Percentiles rank a stretch among this genome's conserved stretches.
phyloP scores from a whole-genome alignment of 805 yeast species.

The Candida wancherniae region DNA sequence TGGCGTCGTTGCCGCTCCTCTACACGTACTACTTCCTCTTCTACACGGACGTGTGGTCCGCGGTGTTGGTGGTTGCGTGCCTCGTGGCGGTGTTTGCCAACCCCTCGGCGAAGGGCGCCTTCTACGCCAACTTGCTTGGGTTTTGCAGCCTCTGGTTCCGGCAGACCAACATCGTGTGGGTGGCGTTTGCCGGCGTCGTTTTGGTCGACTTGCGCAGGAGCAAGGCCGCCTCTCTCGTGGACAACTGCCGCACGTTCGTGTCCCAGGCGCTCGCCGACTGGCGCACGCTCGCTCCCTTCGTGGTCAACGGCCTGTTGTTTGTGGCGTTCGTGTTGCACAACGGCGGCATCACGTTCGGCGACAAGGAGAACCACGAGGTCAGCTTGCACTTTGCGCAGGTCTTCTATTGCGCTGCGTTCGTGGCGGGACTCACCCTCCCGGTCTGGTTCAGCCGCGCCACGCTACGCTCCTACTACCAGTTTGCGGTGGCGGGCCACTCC shows the following conservation, averaged over 20 bases:
- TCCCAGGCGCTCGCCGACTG: constrained; percentile 16
- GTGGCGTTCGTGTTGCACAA: constrained; percentile 55
- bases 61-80: constrained; percentile 58
- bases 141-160: constrained; percentile 67
- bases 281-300: constrained; percentile 44
- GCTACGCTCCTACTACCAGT: constrained; percentile 35
- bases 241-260: constrained; percentile 3
- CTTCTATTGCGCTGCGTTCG: constrained; percentile 68
- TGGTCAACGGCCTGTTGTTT: constrained; percentile 50
- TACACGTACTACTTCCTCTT: constrained; percentile 70
- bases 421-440: constrained; percentile 66
- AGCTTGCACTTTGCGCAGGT: constrained; percentile 74
- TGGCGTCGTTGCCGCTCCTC: constrained; percentile 60
- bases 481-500: constrained; percentile 20
- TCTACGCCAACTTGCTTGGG: constrained; percentile 50
- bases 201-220: constrained; percentile 45
- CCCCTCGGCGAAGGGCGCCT: constrained; percentile 20
- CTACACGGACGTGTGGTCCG: constrained; percentile 94
- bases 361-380: constrained; percentile 75
- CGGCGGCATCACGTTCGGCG: constrained; percentile 89
- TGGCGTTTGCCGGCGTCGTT: constrained; percentile 52
- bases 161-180: constrained; percentile 92
- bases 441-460: constrained; percentile 54
- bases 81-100: constrained; percentile 41
- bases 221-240: background rate